Conservation (phyloP, 345 rosid genomes). For the Erucastrum elatum region DNA sequence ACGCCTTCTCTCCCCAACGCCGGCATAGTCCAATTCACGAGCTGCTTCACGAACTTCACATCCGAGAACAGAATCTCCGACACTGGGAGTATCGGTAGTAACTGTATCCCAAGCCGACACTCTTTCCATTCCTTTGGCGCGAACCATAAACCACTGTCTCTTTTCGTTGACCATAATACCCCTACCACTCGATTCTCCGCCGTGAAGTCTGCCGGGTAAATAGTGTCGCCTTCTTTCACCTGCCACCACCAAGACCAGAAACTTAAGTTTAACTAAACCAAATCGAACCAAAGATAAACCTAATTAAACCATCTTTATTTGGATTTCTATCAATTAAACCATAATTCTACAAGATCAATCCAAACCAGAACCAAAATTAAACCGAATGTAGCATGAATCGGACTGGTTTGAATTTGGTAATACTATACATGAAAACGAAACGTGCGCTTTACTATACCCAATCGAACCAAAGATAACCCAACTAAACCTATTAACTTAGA, state of each 20-base stretch:
- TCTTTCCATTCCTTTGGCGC: constrained; percentile 82
- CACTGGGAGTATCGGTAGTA: constrained; percentile 70
- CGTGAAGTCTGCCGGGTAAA: constrained; percentile 68
- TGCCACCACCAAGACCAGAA: constrained; percentile 62
- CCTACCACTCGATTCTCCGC: constrained; percentile 82
- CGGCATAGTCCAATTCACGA: constrained; percentile 80
- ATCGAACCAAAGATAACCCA: background rate
- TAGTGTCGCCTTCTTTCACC: constrained; percentile 53
- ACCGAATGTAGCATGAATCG: background rate
- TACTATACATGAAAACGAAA: background rate
- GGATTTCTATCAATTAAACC: background rate
- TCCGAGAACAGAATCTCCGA: constrained; percentile 76
- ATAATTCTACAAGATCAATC: background rate
- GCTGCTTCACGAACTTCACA: constrained; percentile 54
- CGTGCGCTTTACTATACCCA: background rate
- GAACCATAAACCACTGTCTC: constrained; percentile 94
- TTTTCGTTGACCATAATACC: constrained; percentile 83
- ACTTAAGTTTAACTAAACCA: background rate
- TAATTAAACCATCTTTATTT: background rate
- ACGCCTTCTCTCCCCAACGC: constrained; percentile 68
- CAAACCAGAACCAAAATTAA: background rate
- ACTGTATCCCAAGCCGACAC: constrained; percentile 86
- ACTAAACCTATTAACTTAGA: background rate
- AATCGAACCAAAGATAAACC: background rate
- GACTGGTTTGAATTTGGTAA: background rate